Evolutionary conservation across 176 grass and related monocot species (phyloP).

Genomic region (Saccharum officinarum): DNA sequence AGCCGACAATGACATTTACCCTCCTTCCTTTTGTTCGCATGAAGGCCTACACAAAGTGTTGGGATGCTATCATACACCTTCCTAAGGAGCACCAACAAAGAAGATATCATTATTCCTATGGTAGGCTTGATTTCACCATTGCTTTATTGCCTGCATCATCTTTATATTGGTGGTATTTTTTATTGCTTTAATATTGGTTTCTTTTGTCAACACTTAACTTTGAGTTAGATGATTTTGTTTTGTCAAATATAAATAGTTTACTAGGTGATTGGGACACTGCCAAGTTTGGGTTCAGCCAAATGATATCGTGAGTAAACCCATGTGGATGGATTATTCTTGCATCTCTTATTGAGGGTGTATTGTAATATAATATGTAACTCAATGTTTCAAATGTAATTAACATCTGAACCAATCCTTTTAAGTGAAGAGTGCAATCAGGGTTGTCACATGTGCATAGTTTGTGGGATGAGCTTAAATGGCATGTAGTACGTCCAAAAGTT

Average conservation of each 20-base stretch:
- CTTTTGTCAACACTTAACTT: not conserved
- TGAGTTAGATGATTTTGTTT: not conserved
- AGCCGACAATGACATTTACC: not conserved
- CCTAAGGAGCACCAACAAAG: conserved; percentile 69
- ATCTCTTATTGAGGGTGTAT: not conserved
- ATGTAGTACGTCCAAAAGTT: not conserved
- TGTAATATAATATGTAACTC: not conserved
- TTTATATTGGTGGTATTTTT: not conserved
- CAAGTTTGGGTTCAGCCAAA: not conserved
- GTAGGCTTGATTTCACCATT: conserved; percentile 43
- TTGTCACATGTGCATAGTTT: not conserved
- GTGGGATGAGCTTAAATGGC: not conserved
- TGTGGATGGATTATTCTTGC: not conserved
- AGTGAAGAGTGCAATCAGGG: not conserved
- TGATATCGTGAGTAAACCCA: not conserved
- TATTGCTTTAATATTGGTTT: not conserved
- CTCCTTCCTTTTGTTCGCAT: conserved; percentile 16
- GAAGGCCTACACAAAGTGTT: conserved; percentile 72
- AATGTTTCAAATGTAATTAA: conserved; percentile 9
- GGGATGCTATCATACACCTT: conserved; percentile 96
- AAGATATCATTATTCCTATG: conserved; percentile 98
- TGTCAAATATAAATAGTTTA: not conserved
- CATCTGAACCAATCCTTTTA: too few relatives aligned
- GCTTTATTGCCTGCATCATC: not conserved
- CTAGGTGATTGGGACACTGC: not conserved